Conservation (phyloP, 2,329 filamentous ascomycete species). For the Hypomyces rosellus region DNA sequence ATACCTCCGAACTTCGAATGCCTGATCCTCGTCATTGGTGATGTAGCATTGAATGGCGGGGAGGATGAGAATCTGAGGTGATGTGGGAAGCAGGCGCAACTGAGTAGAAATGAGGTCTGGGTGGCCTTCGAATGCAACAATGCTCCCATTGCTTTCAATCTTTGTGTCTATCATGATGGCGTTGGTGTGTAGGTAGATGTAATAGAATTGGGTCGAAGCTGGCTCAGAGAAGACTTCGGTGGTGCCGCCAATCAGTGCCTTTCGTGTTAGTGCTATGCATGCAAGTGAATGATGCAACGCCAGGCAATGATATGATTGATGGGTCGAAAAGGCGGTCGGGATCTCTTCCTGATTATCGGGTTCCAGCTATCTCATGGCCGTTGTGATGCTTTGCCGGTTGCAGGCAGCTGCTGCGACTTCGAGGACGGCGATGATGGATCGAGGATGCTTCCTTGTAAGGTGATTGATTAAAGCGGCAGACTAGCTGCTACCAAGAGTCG, state of each 20-base stretch:
- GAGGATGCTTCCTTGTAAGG: too few relatives aligned
- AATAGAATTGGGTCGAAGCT: not conserved
- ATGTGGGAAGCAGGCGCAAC: conserved; percentile 52
- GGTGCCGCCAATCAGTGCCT: too few relatives aligned
- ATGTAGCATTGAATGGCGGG: conserved; percentile 46
- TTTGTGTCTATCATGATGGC: conserved; percentile 19
- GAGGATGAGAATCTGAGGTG: conserved; percentile 51
- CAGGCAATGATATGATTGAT: not conserved
- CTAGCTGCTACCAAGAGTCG: not conserved
- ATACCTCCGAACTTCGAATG: conserved; percentile 28
- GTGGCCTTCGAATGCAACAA: conserved; percentile 57
- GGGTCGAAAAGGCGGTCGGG: not conserved
- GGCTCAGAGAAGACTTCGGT: conserved; percentile 3
- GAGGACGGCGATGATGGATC: too few relatives aligned
- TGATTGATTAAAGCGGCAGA: too few relatives aligned
- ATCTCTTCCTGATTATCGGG: conserved; percentile 1
- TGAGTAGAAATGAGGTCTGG: conserved; percentile 51
- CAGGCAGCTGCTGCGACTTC: not conserved
- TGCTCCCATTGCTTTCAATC: conserved; percentile 34
- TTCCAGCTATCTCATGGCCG: conserved; percentile 4
- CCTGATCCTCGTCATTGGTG: conserved; percentile 21
- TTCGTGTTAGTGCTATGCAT: not conserved
- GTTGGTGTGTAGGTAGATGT: not conserved
- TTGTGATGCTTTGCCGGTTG: not conserved
- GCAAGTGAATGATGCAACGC: not conserved